These are phyloP conservation scores for Pleurotus platypus DNA, from an alignment of 768 basidiomycete species.

Conservation along the genomic window DNA sequence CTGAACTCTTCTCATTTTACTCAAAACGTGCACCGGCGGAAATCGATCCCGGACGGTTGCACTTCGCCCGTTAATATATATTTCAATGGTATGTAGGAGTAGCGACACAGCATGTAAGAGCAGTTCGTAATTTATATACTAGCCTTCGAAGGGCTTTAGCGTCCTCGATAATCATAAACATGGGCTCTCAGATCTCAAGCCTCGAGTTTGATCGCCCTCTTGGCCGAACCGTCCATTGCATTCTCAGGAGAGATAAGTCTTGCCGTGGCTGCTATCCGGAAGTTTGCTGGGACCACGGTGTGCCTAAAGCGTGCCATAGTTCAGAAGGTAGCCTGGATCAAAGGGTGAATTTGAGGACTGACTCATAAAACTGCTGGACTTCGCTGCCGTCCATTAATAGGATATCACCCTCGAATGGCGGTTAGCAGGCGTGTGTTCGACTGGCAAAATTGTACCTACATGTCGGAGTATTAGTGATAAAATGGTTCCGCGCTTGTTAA, in stretches of 20 bases:
- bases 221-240: neutral
- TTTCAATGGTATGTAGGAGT: too few relatives aligned
- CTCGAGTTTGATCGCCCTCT: neutral
- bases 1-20: constrained; percentile 70
- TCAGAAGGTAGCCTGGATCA: constrained; percentile 6
- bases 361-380: constrained; percentile 74
- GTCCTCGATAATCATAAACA: too few relatives aligned
- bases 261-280: constrained; percentile 80
- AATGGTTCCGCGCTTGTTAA: constrained; percentile 30
- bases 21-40: constrained; percentile 51
- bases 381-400: constrained; percentile 72
- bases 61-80: too few relatives aligned
- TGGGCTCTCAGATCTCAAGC: constrained; percentile 8
- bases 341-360: constrained; percentile 17
- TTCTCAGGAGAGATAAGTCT: constrained; percentile 47
- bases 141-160: too few relatives aligned
- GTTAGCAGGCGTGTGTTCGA: neutral
- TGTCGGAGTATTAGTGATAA: constrained; percentile 64
- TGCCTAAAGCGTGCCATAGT: constrained; percentile 42
- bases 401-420: constrained; percentile 58
- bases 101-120: too few relatives aligned
- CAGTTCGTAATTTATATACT: too few relatives aligned
- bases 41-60: too few relatives aligned
- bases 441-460: constrained; percentile 31
- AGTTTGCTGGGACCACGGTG: constrained; percentile 69